phyloP scores from a whole-genome alignment of 192 early-diverging fungal species.

The Phycomyces blakesleeanus region DNA sequence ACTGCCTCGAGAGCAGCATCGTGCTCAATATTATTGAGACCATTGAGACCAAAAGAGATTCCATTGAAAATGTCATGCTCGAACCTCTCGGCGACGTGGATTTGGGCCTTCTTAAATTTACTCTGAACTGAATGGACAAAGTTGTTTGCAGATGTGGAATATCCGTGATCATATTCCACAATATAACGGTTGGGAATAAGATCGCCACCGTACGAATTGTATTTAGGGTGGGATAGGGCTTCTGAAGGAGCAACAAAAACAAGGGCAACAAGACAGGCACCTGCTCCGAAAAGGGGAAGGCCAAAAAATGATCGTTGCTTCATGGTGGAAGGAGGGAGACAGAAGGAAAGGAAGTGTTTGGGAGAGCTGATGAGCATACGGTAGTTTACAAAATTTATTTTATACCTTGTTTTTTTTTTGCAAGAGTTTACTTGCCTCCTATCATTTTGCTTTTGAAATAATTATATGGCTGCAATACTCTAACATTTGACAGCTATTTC shows the following conservation, averaged over 20 bases:
- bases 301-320: conserved; percentile 3
- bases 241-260: neutral
- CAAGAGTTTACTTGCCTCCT: no score
- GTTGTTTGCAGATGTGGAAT: neutral
- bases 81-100: conserved; percentile 8
- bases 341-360: neutral
- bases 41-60: conserved; percentile 17
- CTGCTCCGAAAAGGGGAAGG: conserved; percentile 12
- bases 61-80: conserved; percentile 20
- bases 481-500: no score
- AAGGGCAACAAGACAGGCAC: conserved; percentile 10
- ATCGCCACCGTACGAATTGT: neutral
- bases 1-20: conserved; percentile 3
- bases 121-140: conserved; percentile 15
- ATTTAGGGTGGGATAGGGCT: conserved; percentile 9
- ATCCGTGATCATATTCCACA: neutral
- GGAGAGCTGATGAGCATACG: no score
- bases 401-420: no score
- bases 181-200: conserved; percentile 13
- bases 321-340: neutral
- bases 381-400: no score
- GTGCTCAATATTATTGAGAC: neutral
- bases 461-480: no score
- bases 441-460: no score
- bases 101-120: neutral